Conservation (phyloP, 2,329 filamentous ascomycete genomes). For the Stagonosporopsis vannaccii region DNA sequence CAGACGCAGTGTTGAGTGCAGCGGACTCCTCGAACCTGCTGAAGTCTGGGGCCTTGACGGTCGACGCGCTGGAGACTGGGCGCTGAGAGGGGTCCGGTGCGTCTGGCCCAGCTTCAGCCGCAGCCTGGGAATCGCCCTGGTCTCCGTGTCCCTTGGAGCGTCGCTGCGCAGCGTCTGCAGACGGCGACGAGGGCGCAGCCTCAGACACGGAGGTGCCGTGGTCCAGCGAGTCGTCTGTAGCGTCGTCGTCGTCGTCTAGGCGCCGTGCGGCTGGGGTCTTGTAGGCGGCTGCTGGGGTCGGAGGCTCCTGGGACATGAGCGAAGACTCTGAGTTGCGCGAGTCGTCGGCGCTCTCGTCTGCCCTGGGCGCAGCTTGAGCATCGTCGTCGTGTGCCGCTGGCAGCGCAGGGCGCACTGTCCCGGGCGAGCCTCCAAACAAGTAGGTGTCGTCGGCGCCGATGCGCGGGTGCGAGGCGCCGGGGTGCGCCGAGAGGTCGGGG, state of each 20-base stretch:
- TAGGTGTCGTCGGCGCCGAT: constrained; percentile 57
- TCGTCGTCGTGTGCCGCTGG: constrained; percentile 18
- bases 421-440: constrained; percentile 51
- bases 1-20: constrained; percentile 39
- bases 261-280: constrained; percentile 50
- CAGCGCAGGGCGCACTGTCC: constrained; percentile 33
- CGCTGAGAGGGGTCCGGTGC: constrained; percentile 34
- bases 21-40: constrained; percentile 38
- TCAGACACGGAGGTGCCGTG: constrained; percentile 41
- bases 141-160: constrained; percentile 9
- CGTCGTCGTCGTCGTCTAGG: constrained; percentile 23
- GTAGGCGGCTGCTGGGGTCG: constrained; percentile 53
- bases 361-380: neutral
- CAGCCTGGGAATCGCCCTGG: neutral
- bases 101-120: constrained; percentile 20
- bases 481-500: constrained; percentile 58
- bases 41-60: constrained; percentile 49
- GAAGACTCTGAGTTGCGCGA: constrained; percentile 35
- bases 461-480: constrained; percentile 30
- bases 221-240: constrained; percentile 36
- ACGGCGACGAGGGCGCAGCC: constrained; percentile 52
- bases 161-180: constrained; percentile 52
- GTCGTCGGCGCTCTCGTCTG: constrained; percentile 21
- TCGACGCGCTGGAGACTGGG: constrained; percentile 50
- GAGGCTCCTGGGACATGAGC: constrained; percentile 40